Base-by-base conservation (phyloP, 805 yeast genomes). In the Wickerhamiella lipophila region DNA sequence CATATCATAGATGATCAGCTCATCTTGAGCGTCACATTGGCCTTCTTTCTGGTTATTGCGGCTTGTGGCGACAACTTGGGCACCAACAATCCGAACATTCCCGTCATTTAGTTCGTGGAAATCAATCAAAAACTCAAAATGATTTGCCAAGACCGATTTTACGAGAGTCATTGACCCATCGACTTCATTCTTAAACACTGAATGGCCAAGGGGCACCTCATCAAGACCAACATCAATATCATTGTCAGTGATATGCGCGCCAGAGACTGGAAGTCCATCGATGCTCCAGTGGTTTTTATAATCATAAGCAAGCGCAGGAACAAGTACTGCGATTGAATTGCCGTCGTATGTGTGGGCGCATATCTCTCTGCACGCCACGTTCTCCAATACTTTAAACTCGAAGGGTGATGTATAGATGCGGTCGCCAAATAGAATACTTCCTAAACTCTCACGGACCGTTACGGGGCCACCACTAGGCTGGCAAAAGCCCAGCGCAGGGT, bases 191-290 rank as follows among this genome's bases (percentile, higher is more conserved):
- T 23, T 22, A 6, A 23, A 68, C 40, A 23, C 39, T 40, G 26
- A 7, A 3, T 23, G 35, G 7, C 46, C 49, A 36, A 43, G 44
- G 61, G 61, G 27, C 7, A 30, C 27, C 8, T 43, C 53, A 25
- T 47, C 44, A 61, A 83, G 83, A 61, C 80, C 83, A 29, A 71
- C 71, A 3, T 79, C 57, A 9, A 77, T 59, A 3, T 89, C 79
- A 58, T 76, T 74, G 49, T 63, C 61, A 58, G 83, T 89, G 43
- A 35, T 19, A 11, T 48, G 30, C 45, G 47, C 50, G n/a, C 65
- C 78, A 3, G 95, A 95, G 6, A 87, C 94, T 9, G 98, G 98
- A 57, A 92, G 75, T 1, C 96, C 96, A 63, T 92, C 98, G 50
- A 92, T 68, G 47, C 88, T 71, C 97, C 97, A 89, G 63, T 89